These are phyloP conservation scores for Paraconiothyrium sp. DNA, from an alignment of 2,329 filamentous ascomycete genomes.

Conservation along the genomic window DNA sequence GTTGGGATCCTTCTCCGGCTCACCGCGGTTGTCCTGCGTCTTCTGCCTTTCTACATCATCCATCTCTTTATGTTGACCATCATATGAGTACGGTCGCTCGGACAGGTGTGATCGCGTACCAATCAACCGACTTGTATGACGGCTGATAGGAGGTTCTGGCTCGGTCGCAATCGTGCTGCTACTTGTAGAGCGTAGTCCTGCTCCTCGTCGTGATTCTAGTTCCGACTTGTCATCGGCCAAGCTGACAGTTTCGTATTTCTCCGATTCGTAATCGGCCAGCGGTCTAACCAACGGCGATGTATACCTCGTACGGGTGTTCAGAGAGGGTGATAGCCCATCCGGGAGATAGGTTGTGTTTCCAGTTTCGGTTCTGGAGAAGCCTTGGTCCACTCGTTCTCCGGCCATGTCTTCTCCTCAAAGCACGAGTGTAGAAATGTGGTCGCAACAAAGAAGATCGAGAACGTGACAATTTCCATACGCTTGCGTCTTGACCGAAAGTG, in stretches of 20 bases:
- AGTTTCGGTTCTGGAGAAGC: slow-evolving; percentile 15
- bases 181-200: slow-evolving; percentile 13
- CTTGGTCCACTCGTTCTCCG: slow-evolving; percentile 19
- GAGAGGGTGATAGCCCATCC: slow-evolving; percentile 13
- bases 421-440: slow-evolving; percentile 19
- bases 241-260: slow-evolving; percentile 13
- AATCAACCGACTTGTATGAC: slow-evolving; percentile 4
- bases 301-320: neutral
- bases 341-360: slow-evolving; percentile 16
- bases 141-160: slow-evolving; percentile 9
- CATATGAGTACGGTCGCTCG: neutral
- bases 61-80: neutral
- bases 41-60: slow-evolving; percentile 20
- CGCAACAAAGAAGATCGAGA: slow-evolving; percentile 11
- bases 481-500: neutral
- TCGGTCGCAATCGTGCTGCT: slow-evolving; percentile 19
- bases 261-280: neutral
- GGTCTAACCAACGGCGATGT: neutral
- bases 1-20: slow-evolving; percentile 5
- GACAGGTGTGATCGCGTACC: slow-evolving; percentile 13
- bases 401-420: slow-evolving; percentile 19
- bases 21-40: neutral
- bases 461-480: slow-evolving; percentile 12
- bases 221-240: slow-evolving; percentile 8
- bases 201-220: neutral